Conservation (phyloP, 345 rosid genomes). For the Eutrema heterophyllum region DNA sequence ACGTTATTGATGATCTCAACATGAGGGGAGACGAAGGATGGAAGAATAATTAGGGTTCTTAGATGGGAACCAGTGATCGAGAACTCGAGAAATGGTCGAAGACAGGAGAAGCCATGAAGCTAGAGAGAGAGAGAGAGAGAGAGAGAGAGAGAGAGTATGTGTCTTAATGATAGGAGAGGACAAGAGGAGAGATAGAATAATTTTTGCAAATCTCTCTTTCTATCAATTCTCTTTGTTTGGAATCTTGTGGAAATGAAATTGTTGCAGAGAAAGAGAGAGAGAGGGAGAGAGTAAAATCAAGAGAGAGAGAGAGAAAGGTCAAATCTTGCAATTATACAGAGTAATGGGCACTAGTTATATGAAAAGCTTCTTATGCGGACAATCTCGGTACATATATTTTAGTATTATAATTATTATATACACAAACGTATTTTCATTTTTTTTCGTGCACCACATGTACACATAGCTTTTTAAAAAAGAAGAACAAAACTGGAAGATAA, state of each 20-base stretch:
- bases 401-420: not conserved
- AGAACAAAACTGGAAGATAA: not conserved
- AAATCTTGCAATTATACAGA: conserved; percentile 20
- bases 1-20: conserved; percentile 29
- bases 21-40: conserved; percentile 22
- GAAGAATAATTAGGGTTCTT: conserved; percentile 24
- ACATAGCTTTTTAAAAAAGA: not conserved
- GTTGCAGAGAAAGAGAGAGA: conserved; percentile 41
- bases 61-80: conserved; percentile 10
- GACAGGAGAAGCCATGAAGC: conserved; percentile 23
- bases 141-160: not conserved
- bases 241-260: conserved; percentile 61
- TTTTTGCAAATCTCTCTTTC: conserved; percentile 65
- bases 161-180: conserved; percentile 17
- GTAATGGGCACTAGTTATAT: conserved; percentile 21
- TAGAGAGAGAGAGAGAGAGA: not conserved
- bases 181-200: conserved; percentile 1
- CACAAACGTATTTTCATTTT: not conserved
- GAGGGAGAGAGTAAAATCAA: conserved; percentile 20
- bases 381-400: conserved; percentile 14
- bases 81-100: conserved; percentile 8
- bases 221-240: conserved; percentile 86
- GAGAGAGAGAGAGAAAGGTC: conserved; percentile 34
- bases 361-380: conserved; percentile 24
- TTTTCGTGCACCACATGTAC: not conserved